These are phyloP conservation scores for Cladophialophora yegresii DNA, from an alignment of 2,329 filamentous ascomycete species.

Conservation along the genomic window DNA sequence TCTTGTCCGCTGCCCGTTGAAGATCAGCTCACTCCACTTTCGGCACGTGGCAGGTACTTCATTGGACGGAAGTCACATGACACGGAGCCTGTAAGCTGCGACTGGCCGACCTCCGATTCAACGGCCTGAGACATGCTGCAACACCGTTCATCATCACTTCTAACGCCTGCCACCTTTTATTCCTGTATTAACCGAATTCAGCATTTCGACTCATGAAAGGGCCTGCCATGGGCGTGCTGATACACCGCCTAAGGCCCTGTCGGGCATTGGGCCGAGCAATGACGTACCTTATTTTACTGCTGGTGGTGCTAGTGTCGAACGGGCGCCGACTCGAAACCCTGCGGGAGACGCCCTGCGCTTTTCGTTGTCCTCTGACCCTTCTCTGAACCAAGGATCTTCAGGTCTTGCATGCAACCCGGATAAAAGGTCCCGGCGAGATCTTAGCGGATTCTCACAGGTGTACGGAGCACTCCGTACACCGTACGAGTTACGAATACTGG, in stretches of 20 bases:
- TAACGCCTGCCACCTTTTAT: constrained; percentile 1
- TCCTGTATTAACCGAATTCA: constrained; percentile 9
- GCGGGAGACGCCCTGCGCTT: not conserved
- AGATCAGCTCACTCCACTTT: not conserved
- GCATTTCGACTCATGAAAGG: constrained; percentile 1
- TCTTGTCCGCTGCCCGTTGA: constrained; percentile 14
- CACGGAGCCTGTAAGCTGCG: constrained; percentile 22
- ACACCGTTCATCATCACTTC: not conserved
- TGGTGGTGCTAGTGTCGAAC: not conserved
- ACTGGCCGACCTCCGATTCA: constrained; percentile 26
- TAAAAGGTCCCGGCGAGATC: not conserved
- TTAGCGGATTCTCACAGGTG: too few species aligned
- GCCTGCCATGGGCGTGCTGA: not conserved
- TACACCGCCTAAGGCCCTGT: not conserved
- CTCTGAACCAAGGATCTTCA: not conserved
- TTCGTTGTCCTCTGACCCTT: not conserved
- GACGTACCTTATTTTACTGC: constrained; percentile 3
- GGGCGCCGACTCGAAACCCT: not conserved
- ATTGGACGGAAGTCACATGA: constrained; percentile 26
- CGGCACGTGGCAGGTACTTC: constrained; percentile 10
- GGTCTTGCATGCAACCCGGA: not conserved
- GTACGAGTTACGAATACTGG: not conserved
- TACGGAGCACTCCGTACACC: not conserved
- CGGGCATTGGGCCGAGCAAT: not conserved
- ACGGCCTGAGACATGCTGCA: constrained; percentile 17